A percentile compares a stretch with the other conserved stretches of the same genome.
phyloP scores from a whole-genome alignment of 2,329 filamentous ascomycete genomes.

The Ascochyta lentis region DNA sequence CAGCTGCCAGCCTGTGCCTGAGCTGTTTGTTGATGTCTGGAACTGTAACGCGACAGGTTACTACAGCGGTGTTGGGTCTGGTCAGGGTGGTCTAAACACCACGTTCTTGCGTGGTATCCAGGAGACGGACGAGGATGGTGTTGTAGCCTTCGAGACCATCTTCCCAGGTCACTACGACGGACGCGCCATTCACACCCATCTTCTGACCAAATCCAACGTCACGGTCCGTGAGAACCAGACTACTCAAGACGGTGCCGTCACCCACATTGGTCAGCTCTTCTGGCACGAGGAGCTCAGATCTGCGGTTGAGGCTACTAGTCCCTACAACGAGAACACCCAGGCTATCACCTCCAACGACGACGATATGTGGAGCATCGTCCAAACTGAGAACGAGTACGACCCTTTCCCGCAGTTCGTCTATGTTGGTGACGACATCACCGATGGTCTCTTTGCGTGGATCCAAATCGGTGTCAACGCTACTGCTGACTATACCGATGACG shows the following conservation, averaged over 20 bases:
- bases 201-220: slow-evolving; percentile 49
- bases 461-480: slow-evolving; percentile 32
- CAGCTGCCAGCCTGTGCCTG: slow-evolving; percentile 58
- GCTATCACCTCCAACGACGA: slow-evolving; percentile 28
- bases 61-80: slow-evolving; percentile 55
- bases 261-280: slow-evolving; percentile 56
- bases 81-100: slow-evolving; percentile 41
- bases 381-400: slow-evolving; percentile 32
- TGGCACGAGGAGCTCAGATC: slow-evolving; percentile 50
- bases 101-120: slow-evolving; percentile 58
- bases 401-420: slow-evolving; percentile 35
- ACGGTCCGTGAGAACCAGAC: slow-evolving; percentile 48
- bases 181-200: slow-evolving; percentile 35
- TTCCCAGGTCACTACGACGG: slow-evolving; percentile 53
- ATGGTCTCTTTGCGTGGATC: slow-evolving; percentile 38
- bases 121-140: slow-evolving; percentile 55
- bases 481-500: slow-evolving; percentile 27
- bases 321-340: slow-evolving; percentile 49
- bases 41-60: slow-evolving; percentile 42
- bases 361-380: slow-evolving; percentile 36
- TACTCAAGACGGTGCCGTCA: slow-evolving; percentile 48
- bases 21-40: slow-evolving; percentile 61
- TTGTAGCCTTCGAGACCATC: slow-evolving; percentile 57
- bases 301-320: slow-evolving; percentile 47
- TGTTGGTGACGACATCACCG: slow-evolving; percentile 27